Evolutionary conservation across 345 rosid genomes (phyloP).

Genomic region (Kernera saxatilis): DNA sequence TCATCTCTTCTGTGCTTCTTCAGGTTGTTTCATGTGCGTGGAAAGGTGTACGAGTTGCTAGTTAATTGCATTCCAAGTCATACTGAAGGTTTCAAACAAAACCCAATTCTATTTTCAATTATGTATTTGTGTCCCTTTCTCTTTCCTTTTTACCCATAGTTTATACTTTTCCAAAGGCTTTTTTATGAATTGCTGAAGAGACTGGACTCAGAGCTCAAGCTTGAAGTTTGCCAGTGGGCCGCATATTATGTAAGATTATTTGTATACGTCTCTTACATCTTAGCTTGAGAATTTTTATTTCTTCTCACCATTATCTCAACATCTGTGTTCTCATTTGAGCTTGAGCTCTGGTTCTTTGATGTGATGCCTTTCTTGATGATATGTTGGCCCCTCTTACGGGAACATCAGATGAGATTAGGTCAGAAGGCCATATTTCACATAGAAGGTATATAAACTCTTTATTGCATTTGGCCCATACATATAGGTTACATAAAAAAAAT

Average conservation of each 20-base stretch:
- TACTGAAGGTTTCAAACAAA: constrained; percentile 57
- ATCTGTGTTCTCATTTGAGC: not conserved
- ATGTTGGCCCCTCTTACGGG: constrained; percentile 40
- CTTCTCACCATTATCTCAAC: not conserved
- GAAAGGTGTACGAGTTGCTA: constrained; percentile 81
- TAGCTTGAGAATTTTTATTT: not conserved
- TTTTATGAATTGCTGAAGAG: constrained; percentile 76
- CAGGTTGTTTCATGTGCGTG: constrained; percentile 91
- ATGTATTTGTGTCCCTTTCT: not conserved
- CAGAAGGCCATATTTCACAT: constrained; percentile 93
- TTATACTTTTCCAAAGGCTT: constrained; percentile 50
- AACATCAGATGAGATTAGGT: constrained; percentile 78
- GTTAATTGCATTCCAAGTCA: constrained; percentile 77
- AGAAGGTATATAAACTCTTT: constrained; percentile 50
- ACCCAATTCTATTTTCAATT: not conserved
- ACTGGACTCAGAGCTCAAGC: constrained; percentile 88
- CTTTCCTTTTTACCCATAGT: constrained; percentile 6
- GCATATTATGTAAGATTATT: constrained; percentile 76
- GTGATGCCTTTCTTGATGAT: constrained; percentile 6
- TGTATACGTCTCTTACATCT: not conserved
- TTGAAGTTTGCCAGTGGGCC: constrained; percentile 94
- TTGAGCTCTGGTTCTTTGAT: not conserved
- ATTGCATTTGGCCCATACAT: not conserved
- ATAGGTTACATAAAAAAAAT: not conserved
- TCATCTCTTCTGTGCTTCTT: constrained; percentile 8